Percentiles rank a stretch among this genome's conserved stretches.
phyloP scores from a whole-genome alignment of 2,329 filamentous ascomycete genomes.

The Fusarium neocosmosporiellum region DNA sequence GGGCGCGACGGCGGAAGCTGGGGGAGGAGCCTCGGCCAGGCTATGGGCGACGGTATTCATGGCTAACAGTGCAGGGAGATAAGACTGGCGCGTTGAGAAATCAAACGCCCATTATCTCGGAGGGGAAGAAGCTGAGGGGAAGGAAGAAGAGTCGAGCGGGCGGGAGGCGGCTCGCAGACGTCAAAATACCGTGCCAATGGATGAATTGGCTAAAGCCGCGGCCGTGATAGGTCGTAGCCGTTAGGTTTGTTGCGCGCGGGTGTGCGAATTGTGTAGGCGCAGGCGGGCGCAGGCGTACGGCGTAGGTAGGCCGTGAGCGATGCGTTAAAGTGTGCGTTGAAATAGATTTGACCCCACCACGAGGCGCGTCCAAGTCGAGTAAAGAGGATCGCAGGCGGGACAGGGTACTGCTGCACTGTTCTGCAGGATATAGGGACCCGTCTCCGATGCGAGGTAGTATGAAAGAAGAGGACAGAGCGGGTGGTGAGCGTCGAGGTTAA shows the following conservation, averaged over 20 bases:
- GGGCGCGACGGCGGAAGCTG: constrained; percentile 30
- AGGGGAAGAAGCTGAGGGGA: constrained; percentile 2
- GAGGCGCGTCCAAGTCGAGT: constrained; percentile 10
- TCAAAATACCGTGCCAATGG: constrained; percentile 22
- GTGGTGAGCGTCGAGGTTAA: constrained; percentile 10
- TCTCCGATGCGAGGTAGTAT: constrained; percentile 7
- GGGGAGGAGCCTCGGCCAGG: constrained; percentile 47
- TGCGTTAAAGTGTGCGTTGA: constrained; percentile 19
- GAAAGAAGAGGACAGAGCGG: constrained; percentile 1
- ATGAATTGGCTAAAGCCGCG: constrained; percentile 7
- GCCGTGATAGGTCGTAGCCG: constrained; percentile 9
- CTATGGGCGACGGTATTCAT: constrained; percentile 55
- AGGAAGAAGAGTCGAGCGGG: constrained; percentile 14
- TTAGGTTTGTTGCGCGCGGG: constrained; percentile 14
- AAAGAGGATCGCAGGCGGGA: constrained; percentile 7
- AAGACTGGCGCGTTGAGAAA: constrained; percentile 20
- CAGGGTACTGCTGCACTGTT: constrained; percentile 11
- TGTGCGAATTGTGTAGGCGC: constrained; percentile 20
- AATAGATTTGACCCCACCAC: constrained; percentile 32
- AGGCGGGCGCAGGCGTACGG: constrained; percentile 33
- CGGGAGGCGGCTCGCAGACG: constrained; percentile 17
- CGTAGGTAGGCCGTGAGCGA: constrained; percentile 28
- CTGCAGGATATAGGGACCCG: constrained; percentile 22
- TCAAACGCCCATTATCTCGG: constrained; percentile 44
- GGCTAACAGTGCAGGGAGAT: constrained; percentile 29